Evolutionary conservation across 2,329 filamentous ascomycete genomes (phyloP).

Genomic region (Pseudocercospora crystallina): DNA sequence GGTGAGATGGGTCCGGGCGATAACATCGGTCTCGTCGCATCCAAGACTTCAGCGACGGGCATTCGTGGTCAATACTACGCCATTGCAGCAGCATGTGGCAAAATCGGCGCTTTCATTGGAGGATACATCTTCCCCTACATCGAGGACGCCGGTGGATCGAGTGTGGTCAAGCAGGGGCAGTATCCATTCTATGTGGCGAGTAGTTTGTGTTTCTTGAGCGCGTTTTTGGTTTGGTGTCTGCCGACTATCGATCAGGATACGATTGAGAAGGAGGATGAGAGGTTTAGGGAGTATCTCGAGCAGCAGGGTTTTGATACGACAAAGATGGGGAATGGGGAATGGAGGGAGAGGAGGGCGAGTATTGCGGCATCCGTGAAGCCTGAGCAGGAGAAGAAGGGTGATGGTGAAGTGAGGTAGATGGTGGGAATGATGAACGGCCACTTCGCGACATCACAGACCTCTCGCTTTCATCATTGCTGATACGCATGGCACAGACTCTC

Average conservation of each 20-base stretch:
- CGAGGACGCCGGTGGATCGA: conserved; percentile 54
- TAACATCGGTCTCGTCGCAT: conserved; percentile 84
- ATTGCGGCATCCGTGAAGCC: no score
- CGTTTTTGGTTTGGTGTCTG: conserved; percentile 64
- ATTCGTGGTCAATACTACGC: conserved; percentile 74
- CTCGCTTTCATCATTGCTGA: no score
- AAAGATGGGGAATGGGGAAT: conserved; percentile 28
- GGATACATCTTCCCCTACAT: conserved; percentile 72
- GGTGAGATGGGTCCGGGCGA: conserved; percentile 85
- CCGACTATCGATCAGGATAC: conserved; percentile 82
- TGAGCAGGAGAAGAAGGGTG: no score
- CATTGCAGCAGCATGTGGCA: conserved; percentile 70
- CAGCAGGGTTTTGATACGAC: conserved; percentile 71
- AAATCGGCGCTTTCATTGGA: conserved; percentile 77
- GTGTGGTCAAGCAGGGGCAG: conserved; percentile 61
- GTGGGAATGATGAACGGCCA: no score
- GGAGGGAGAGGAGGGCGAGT: conserved; percentile 1
- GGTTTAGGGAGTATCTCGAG: conserved; percentile 73
- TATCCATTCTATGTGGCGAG: conserved; percentile 89
- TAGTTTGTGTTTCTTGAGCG: conserved; percentile 72
- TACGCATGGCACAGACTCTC: no score
- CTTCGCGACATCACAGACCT: no score
- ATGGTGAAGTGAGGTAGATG: no score
- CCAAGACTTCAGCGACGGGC: conserved; percentile 83
- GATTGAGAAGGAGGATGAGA: conserved; percentile 72